These are phyloP conservation scores for Pleurotus ostreatus DNA, from an alignment of 768 basidiomycete species.

Conservation along the genomic window DNA sequence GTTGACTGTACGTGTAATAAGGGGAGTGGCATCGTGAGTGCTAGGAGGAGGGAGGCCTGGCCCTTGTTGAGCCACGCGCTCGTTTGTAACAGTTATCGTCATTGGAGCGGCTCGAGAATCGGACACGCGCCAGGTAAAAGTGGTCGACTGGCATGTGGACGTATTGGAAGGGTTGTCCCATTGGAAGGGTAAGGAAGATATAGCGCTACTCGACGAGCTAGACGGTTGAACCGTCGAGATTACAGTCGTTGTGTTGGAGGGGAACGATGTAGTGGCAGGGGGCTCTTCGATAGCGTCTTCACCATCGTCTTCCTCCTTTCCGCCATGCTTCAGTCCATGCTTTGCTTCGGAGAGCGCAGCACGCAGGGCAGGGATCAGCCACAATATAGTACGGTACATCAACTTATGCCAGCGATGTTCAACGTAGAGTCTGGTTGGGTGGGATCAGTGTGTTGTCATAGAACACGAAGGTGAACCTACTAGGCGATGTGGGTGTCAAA, in stretches of 20 bases:
- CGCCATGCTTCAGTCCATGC: not conserved
- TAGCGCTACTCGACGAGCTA: not conserved
- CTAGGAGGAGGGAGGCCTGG: slow-evolving; percentile 10
- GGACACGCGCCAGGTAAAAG: slow-evolving; percentile 21
- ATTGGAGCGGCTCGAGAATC: slow-evolving; percentile 12
- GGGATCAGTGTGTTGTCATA: too few relatives aligned
- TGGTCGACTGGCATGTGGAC: slow-evolving; percentile 23
- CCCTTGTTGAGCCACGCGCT: slow-evolving; percentile 2
- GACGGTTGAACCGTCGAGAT: not conserved
- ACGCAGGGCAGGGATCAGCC: not conserved
- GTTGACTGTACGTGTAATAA: slow-evolving; percentile 18
- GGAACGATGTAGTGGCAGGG: not conserved
- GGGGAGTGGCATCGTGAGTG: not conserved
- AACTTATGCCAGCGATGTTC: too few relatives aligned
- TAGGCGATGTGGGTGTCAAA: too few relatives aligned
- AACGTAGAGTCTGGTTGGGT: too few relatives aligned
- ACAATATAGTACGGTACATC: not conserved
- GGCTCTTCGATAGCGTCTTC: not conserved
- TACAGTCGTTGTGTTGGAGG: not conserved
- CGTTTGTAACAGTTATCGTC: slow-evolving; percentile 14
- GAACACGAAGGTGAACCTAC: not conserved
- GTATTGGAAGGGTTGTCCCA: slow-evolving; percentile 21
- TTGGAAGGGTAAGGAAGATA: slow-evolving; percentile 11
- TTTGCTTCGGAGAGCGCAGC: not conserved
- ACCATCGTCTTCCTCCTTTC: not conserved